Percentiles rank a stretch among this genome's conserved stretches.
Evolutionary conservation across 176 grass and related monocot genomes (phyloP).

Genomic region (Avena eriantha): DNA sequence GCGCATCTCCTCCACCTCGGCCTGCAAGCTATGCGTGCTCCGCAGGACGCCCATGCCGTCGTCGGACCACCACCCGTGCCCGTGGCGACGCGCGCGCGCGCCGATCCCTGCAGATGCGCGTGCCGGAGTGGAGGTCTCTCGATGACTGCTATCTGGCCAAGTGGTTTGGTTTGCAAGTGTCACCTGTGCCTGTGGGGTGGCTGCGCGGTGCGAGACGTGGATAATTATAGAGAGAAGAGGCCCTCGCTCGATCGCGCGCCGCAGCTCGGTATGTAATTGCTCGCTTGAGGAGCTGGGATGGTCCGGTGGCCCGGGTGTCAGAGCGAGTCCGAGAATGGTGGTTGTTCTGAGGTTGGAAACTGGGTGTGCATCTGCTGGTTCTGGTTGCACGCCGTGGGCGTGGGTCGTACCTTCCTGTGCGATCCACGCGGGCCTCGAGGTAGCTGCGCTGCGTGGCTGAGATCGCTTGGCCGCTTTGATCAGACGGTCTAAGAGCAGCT

Average conservation of each 20-base stretch:
- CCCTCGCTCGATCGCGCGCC: not conserved
- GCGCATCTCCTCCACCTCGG: slow-evolving; percentile 91
- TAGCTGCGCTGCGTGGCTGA: slow-evolving; percentile 27
- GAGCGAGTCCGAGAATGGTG: not conserved
- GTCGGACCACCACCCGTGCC: no score
- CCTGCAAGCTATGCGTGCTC: slow-evolving; percentile 85
- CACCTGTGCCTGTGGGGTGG: not conserved
- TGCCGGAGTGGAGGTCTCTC: not conserved
- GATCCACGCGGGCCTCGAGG: slow-evolving; percentile 17
- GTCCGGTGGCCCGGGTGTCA: not conserved
- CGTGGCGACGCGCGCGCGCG: no score
- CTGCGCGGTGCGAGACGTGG: not conserved
- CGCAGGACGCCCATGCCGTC: slow-evolving; percentile 74
- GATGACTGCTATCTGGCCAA: not conserved
- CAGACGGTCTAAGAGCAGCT: not conserved
- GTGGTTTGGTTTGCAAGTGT: not conserved
- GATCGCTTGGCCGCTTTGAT: slow-evolving; percentile 2
- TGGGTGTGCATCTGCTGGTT: no score
- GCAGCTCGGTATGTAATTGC: not conserved
- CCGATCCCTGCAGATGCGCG: not conserved
- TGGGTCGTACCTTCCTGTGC: not conserved
- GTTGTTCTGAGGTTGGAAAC: not conserved
- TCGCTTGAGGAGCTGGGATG: not conserved
- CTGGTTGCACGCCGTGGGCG: not conserved
- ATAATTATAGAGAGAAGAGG: slow-evolving; percentile 36